These are phyloP conservation scores for Tricholoma matsutake DNA, from an alignment of 768 basidiomycete genomes.

Conservation along the genomic window DNA sequence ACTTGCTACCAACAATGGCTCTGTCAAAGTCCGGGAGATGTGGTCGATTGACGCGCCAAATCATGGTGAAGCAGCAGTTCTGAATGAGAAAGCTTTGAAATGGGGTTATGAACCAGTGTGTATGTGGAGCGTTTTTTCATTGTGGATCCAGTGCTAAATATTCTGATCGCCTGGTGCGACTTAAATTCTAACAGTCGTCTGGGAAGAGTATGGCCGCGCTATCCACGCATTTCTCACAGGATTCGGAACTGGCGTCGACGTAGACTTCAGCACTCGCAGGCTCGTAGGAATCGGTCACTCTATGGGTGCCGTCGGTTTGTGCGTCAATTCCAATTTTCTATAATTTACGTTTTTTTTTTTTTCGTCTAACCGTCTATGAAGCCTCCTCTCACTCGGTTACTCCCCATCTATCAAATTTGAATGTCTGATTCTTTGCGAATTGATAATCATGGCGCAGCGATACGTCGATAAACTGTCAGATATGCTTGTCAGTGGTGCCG, in stretches of 20 bases:
- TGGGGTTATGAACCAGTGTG: conserved; percentile 41
- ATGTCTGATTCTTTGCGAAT: conserved; percentile 42
- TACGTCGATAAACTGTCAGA: conserved; percentile 10
- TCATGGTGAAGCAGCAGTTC: conserved; percentile 48
- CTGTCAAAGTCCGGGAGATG: conserved; percentile 40
- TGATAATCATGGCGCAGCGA: conserved; percentile 34
- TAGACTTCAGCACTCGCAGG: conserved; percentile 46
- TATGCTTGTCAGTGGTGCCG: conserved; percentile 29
- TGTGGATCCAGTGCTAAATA: not conserved
- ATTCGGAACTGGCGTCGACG: conserved; percentile 43
- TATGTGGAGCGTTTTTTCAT: conserved; percentile 26
- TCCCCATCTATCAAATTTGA: conserved; percentile 36
- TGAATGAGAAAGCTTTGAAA: conserved; percentile 43
- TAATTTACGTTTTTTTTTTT: not conserved
- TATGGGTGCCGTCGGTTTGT: conserved; percentile 49
- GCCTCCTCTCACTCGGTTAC: conserved; percentile 41
- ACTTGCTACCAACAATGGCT: conserved; percentile 13
- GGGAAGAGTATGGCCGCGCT: conserved; percentile 51
- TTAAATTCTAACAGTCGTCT: conserved; percentile 35
- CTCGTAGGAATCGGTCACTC: conserved; percentile 55
- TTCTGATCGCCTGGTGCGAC: not conserved
- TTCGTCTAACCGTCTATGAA: conserved; percentile 11
- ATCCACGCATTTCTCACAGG: conserved; percentile 48
- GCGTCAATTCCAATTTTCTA: conserved; percentile 12
- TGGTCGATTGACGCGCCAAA: conserved; percentile 55